phyloP scores from a whole-genome alignment of 202 grass and related monocot species.

The Zizania palustris region DNA sequence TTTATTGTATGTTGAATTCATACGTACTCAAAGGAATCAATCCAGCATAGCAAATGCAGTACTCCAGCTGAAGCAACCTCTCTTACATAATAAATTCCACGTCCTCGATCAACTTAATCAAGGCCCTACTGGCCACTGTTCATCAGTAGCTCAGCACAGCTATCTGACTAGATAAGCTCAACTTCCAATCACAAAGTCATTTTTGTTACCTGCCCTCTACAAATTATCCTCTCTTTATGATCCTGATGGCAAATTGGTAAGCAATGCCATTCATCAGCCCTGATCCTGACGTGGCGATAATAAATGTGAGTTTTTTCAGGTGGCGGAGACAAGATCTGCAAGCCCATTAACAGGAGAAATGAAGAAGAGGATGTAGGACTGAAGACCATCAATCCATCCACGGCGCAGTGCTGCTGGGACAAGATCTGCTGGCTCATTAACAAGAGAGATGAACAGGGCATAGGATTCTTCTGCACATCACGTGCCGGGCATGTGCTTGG shows the following conservation, averaged over 20 bases:
- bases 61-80: slow-evolving; percentile 1
- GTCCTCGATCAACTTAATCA: neutral
- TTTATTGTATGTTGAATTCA: slow-evolving; percentile 21
- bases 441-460: neutral
- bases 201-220: neutral
- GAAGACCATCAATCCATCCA: neutral
- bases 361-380: neutral
- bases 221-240: neutral
- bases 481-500: slow-evolving; percentile 28
- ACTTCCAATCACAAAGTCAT: neutral
- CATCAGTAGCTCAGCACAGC: neutral
- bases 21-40: slow-evolving; percentile 8
- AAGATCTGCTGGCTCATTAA: slow-evolving; percentile 41
- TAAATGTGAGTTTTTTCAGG: slow-evolving; percentile 10
- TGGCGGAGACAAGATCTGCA: slow-evolving; percentile 32
- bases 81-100: neutral
- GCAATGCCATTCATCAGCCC: slow-evolving; percentile 9
- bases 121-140: neutral
- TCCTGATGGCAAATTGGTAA: no score
- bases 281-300: neutral
- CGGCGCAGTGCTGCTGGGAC: neutral
- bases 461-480: slow-evolving; percentile 31
- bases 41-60: slow-evolving; percentile 7
- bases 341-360: slow-evolving; percentile 18
- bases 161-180: neutral